Conservation (phyloP, 1,139 yeast species). For the Candida tropicalis region DNA sequence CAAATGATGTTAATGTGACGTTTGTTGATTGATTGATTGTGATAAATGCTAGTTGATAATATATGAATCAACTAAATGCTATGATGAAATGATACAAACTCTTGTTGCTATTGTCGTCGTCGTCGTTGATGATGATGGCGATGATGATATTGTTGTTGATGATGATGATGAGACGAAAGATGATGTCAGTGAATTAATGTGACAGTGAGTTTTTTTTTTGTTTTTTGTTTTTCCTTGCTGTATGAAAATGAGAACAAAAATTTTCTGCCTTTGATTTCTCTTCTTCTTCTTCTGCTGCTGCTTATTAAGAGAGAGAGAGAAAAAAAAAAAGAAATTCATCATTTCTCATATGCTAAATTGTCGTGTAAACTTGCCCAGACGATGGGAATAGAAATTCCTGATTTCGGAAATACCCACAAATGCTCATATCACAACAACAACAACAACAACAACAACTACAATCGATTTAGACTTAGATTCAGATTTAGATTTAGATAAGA, state of each 20-base stretch:
- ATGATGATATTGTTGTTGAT: not conserved
- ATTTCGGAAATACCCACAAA: not conserved
- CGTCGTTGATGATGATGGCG: not conserved
- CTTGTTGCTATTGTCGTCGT: no score
- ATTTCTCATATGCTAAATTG: no score
- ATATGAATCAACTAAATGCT: no score
- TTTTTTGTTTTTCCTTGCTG: not conserved
- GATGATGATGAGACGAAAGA: conserved; percentile 1
- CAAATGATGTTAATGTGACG: no score
- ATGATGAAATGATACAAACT: no score
- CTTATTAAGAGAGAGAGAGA: no score
- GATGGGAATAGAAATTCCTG: not conserved
- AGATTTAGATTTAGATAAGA: no score
- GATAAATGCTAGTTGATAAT: not conserved
- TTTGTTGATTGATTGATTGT: not conserved
- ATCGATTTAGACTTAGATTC: no score
- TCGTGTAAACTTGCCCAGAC: not conserved
- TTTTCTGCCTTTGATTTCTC: no score
- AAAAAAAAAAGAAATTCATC: not conserved
- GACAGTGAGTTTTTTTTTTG: not conserved
- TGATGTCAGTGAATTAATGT: not conserved
- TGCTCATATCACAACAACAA: no score
- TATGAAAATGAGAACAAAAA: not conserved
- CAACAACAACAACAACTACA: no score
- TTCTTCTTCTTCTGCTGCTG: no score